Percentiles rank a stretch among this genome's conserved stretches.
Conservation (phyloP, 208 protist genomes). For the Acanthamoeba sp. region DNA sequence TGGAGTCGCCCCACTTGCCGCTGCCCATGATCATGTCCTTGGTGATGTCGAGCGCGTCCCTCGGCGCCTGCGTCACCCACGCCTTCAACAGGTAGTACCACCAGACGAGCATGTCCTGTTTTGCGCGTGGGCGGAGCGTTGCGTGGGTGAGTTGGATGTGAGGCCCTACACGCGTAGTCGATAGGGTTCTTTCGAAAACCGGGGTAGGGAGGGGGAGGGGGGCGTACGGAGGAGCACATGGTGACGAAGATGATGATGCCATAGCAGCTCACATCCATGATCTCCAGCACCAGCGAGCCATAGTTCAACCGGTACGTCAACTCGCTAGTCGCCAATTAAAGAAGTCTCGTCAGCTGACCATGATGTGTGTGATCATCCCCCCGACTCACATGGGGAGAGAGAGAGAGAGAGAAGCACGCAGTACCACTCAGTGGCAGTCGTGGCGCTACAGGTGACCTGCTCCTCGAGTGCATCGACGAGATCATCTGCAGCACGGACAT, state of each 20-base stretch:
- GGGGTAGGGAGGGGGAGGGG: background rate
- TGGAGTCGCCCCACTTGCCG: background rate
- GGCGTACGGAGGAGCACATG: constrained; percentile 8
- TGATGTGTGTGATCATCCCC: too few species aligned
- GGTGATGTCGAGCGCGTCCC: background rate
- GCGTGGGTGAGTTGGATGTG: background rate
- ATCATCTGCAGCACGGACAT: too few species aligned
- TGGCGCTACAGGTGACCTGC: background rate
- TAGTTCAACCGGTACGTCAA: background rate
- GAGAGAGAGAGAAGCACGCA: background rate
- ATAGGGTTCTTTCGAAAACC: too few species aligned
- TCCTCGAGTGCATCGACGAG: background rate
- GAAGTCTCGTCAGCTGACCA: too few species aligned
- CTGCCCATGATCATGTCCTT: constrained; percentile 5
- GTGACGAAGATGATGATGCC: constrained; percentile 16
- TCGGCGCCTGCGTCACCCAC: background rate
- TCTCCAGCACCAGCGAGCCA: background rate
- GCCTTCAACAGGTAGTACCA: constrained; percentile 21
- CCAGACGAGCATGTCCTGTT: background rate
- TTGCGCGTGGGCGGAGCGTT: background rate
- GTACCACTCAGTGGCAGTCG: background rate
- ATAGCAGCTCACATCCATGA: constrained; percentile 40
- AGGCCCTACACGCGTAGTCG: background rate
- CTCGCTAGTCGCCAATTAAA: too few species aligned
- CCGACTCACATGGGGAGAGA: background rate